Evolutionary conservation across 208 protist genomes (phyloP), one percentile per base, ranked within the genome.

Genomic region (Ichthyophonus hoferi): DNA sequence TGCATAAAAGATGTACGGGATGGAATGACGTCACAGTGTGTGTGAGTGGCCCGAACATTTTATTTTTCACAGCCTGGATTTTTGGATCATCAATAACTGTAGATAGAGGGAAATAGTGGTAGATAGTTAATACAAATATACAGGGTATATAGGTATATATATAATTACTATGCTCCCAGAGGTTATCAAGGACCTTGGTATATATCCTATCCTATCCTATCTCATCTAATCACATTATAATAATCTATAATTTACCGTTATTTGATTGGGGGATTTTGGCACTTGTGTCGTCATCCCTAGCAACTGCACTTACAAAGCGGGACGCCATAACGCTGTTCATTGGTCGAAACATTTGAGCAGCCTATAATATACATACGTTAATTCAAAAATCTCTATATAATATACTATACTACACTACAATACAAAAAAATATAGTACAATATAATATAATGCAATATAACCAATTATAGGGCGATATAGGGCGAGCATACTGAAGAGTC

Each of bases 271-370:
- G 50, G 50, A 67, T 67, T 24, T 67, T 67, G 7, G 50, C 50
- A 7, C 24, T 24, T 67, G 50, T 67, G 50, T 67, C 50, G 7
- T 67, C 50, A 24, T 67, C 50, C 24, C 50, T 67, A 24, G 50
- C 50, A n/a, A 24, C 50, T n/a, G 81, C 81, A 50, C 39, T 58
- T 17, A 85, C 81, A 85, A 85, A 85, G 14, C 81, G 38, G 17
- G 39, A 58, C 39, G 24, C n/a, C 81, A 85, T 85, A n/a, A 37
- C 81, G 12, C 33, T 58, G 35, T 7, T n/a, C 81, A 85, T 85
- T 31, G 81, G 81, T 42, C 39, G 24, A 37, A 58, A 85, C 81
- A 85, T 85, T 0, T 85, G 81, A 31, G 81, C 81, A 3, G 81
- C 81, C 81, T 85, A 81, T 67, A n/a, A 24, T 7, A 24, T 67